A percentile compares a stretch with the other conserved stretches of the same genome.
Conservation (phyloP, 306 rosid species). For the Senna siamea region DNA sequence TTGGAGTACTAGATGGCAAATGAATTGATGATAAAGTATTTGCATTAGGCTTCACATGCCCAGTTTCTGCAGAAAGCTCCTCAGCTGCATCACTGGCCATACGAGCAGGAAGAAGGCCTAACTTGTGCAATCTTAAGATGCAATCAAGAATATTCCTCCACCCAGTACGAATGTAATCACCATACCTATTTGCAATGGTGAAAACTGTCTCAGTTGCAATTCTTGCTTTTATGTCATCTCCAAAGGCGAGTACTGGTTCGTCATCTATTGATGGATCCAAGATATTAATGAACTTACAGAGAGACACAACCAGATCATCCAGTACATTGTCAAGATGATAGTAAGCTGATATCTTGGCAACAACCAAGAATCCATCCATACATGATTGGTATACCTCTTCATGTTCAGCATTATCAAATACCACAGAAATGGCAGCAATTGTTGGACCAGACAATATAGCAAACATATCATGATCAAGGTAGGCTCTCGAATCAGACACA, state of each 20-base stretch:
- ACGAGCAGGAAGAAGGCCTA: slow-evolving; percentile 90
- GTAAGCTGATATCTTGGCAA: slow-evolving; percentile 88
- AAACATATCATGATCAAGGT: slow-evolving; percentile 97
- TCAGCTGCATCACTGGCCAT: slow-evolving; percentile 89
- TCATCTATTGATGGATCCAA: slow-evolving; percentile 73
- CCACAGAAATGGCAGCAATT: slow-evolving; percentile 96
- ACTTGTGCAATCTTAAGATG: slow-evolving; percentile 81
- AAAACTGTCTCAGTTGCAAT: slow-evolving; percentile 93
- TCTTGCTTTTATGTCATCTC: slow-evolving; percentile 85
- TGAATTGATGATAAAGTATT: slow-evolving; percentile 71
- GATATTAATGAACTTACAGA: slow-evolving; percentile 86
- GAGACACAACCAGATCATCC: slow-evolving; percentile 93
- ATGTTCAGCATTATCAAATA: slow-evolving; percentile 92
- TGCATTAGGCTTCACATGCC: slow-evolving; percentile 60
- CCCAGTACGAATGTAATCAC: slow-evolving; percentile 85
- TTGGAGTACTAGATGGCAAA: slow-evolving; percentile 71
- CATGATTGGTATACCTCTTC: slow-evolving; percentile 91
- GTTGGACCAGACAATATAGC: slow-evolving; percentile 91
- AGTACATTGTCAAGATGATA: slow-evolving; percentile 92
- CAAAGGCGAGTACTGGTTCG: slow-evolving; percentile 84
- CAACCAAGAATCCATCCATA: slow-evolving; percentile 86
- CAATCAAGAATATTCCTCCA: slow-evolving; percentile 97
- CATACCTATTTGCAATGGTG: slow-evolving; percentile 87
- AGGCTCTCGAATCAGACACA: slow-evolving; percentile 76
- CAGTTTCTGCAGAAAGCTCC: slow-evolving; percentile 73